Evolutionary conservation across 352 stramenopile genomes (phyloP).

Genomic region (Globisporangium abappressorium): DNA sequence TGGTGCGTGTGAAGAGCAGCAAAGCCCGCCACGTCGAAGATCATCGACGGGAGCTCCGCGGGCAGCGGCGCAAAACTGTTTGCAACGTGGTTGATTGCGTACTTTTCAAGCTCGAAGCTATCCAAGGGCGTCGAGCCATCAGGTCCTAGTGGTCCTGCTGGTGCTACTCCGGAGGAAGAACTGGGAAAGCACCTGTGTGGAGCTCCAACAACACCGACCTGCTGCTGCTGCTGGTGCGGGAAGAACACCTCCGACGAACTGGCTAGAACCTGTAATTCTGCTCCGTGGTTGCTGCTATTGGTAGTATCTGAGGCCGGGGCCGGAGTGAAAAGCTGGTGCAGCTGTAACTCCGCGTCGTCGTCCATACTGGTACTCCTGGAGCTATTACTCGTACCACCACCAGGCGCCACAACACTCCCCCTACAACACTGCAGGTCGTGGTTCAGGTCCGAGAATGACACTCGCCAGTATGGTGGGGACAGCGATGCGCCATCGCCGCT

Average conservation of each 20-base stretch:
- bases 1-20: neutral
- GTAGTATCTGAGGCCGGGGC: neutral
- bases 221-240: neutral
- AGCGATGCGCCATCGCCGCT: slow-evolving; percentile 20
- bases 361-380: neutral
- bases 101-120: slow-evolving; percentile 10
- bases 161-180: neutral
- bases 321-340: slow-evolving; percentile 13
- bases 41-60: neutral
- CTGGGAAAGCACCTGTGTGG: neutral
- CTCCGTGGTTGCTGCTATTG: neutral
- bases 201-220: neutral
- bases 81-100: slow-evolving; percentile 10
- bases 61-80: neutral
- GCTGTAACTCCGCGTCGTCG: neutral
- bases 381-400: slow-evolving; percentile 3
- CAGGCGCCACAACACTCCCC: slow-evolving; percentile 8
- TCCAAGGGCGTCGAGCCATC: neutral
- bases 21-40: slow-evolving; percentile 3
- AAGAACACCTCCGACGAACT: slow-evolving; percentile 6
- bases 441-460: slow-evolving; percentile 61
- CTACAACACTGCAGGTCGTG: slow-evolving; percentile 52
- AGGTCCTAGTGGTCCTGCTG: slow-evolving; percentile 1
- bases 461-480: slow-evolving; percentile 41
- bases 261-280: neutral